These are phyloP conservation scores for Solanum etuberosum DNA, from an alignment of 257 asterid species.

Conservation along the genomic window DNA sequence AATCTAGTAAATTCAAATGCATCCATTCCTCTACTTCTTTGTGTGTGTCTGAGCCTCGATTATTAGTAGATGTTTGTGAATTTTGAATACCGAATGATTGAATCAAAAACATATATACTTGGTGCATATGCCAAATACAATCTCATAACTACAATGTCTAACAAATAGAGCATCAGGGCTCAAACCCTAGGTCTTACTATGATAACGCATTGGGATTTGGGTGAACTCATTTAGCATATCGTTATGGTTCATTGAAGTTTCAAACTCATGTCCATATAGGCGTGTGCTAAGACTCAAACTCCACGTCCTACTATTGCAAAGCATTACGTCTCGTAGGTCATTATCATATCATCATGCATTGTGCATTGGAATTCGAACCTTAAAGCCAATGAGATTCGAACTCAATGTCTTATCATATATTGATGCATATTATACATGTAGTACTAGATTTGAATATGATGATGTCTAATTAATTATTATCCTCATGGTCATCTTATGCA, in stretches of 20 bases:
- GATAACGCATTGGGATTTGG: neutral
- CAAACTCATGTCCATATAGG: neutral
- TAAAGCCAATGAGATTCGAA: neutral
- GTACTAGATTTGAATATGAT: neutral
- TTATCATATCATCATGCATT: neutral
- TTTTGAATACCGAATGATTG: neutral
- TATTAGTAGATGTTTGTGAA: neutral
- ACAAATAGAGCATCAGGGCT: neutral
- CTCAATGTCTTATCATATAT: neutral
- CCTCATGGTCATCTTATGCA: neutral
- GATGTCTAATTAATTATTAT: neutral
- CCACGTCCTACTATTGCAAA: neutral
- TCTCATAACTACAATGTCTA: neutral
- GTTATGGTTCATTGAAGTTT: neutral
- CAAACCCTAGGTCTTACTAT: neutral
- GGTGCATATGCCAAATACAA: neutral
- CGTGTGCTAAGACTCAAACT: neutral
- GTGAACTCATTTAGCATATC: neutral
- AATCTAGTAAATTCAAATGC: neutral
- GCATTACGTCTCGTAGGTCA: neutral
- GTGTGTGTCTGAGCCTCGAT: neutral
- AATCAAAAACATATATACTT: neutral
- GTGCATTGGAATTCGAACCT: neutral
- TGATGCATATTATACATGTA: neutral
- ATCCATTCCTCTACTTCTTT: neutral